phyloP scores from a whole-genome alignment of 768 basidiomycete genomes.

The Serendipita sp. region DNA sequence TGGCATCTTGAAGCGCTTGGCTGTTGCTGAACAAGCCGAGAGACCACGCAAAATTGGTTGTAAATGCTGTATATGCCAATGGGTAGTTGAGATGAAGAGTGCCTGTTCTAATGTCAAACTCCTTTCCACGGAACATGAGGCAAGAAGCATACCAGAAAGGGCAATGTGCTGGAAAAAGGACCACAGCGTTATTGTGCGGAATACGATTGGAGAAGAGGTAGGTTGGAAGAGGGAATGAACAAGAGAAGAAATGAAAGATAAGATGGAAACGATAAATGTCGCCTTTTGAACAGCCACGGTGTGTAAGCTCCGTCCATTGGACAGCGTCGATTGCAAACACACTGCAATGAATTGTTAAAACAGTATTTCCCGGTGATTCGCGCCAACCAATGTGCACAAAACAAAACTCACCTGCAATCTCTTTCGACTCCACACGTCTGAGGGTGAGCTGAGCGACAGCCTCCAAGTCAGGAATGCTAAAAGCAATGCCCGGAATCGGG shows the following conservation, averaged over 20 bases:
- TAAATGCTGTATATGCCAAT: slow-evolving; percentile 60
- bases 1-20: slow-evolving; percentile 55
- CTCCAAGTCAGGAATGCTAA: slow-evolving; percentile 79
- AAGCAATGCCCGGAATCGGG: slow-evolving; percentile 65
- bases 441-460: slow-evolving; percentile 72
- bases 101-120: slow-evolving; percentile 11
- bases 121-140: background rate
- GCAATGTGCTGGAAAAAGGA: slow-evolving; percentile 77
- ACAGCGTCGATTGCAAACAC: slow-evolving; percentile 81
- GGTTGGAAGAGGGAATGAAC: slow-evolving; percentile 29
- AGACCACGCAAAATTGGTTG: slow-evolving; percentile 81
- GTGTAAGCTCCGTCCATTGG: slow-evolving; percentile 77
- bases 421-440: slow-evolving; percentile 48
- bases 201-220: slow-evolving; percentile 51
- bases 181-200: slow-evolving; percentile 51
- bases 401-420: slow-evolving; percentile 31
- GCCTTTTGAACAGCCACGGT: slow-evolving; percentile 66
- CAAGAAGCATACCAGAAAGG: slow-evolving; percentile 30
- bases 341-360: slow-evolving; percentile 23
- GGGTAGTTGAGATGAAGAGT: slow-evolving; percentile 83
- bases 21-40: slow-evolving; percentile 53
- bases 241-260: slow-evolving; percentile 18
- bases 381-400: no score
- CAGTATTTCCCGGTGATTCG: no score
- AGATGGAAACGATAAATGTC: slow-evolving; percentile 41